Percentiles rank a stretch among this genome's conserved stretches.
Conservation (phyloP, 73 alveolate genomes). For the Uronychia setigera region DNA sequence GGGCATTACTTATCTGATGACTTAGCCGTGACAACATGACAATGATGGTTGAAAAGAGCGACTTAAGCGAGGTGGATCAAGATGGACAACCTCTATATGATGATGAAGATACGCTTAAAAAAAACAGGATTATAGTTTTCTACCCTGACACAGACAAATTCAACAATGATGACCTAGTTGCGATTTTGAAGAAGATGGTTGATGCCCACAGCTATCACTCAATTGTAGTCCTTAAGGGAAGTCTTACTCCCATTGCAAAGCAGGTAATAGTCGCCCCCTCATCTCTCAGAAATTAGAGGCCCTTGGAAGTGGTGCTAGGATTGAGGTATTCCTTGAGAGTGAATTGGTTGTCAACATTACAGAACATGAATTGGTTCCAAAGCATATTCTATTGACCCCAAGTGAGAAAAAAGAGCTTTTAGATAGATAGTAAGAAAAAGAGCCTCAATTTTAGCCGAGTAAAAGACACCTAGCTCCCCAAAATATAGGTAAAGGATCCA, state of each 20-base stretch:
- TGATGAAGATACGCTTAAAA: slow-evolving; percentile 21
- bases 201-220: slow-evolving; percentile 40
- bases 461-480: slow-evolving; percentile 94
- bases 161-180: slow-evolving; percentile 37
- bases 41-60: too few species aligned
- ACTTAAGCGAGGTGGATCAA: too few species aligned
- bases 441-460: too few species aligned
- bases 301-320: too few species aligned
- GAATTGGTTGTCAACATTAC: slow-evolving; percentile 94
- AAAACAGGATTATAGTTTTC: slow-evolving; percentile 53
- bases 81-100: slow-evolving; percentile 4
- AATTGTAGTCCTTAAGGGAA: slow-evolving; percentile 59
- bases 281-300: too few species aligned
- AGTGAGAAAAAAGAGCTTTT: slow-evolving; percentile 87
- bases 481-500: slow-evolving; percentile 92
- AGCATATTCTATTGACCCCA: slow-evolving; percentile 87
- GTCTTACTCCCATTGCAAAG: slow-evolving; percentile 47
- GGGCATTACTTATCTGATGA: too few species aligned
- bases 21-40: too few species aligned
- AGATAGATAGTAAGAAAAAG: slow-evolving; percentile 90
- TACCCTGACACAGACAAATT: slow-evolving; percentile 66
- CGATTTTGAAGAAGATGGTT: slow-evolving; percentile 45
- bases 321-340: slow-evolving; percentile 87
- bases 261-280: slow-evolving; percentile 10
- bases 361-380: slow-evolving; percentile 95